A percentile compares a stretch with the other conserved stretches of the same genome.
Conservation (phyloP, 2,329 filamentous ascomycete genomes). For the Capronia epimyces region DNA sequence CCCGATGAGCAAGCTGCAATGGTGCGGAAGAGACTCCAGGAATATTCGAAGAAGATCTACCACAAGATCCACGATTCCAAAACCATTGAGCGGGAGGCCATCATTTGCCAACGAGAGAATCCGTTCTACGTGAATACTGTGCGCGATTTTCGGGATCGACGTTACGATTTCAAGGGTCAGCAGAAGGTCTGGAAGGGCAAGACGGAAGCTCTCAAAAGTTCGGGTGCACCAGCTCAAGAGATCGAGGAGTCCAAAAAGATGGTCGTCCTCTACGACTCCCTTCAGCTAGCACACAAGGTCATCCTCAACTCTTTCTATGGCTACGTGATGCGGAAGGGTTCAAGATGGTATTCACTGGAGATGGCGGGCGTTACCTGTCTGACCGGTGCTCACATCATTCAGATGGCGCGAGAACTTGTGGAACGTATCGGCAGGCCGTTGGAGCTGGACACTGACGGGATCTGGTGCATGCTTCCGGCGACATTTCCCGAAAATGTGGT, state of each 20-base stretch:
- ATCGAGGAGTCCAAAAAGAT: constrained; percentile 97
- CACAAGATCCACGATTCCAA: constrained; percentile 97
- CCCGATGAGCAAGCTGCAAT: constrained; percentile 75
- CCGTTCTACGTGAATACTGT: constrained; percentile 98
- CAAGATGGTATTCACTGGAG: constrained; percentile 97
- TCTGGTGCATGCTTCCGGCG: constrained; percentile 97
- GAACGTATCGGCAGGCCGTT: constrained; percentile 88
- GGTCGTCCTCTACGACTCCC: constrained; percentile 90
- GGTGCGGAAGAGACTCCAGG: constrained; percentile 78
- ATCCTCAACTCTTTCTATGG: constrained; percentile 99
- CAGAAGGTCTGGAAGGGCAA: constrained; percentile 99
- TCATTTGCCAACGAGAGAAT: constrained; percentile 97
- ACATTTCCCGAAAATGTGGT: constrained; percentile 95
- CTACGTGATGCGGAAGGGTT: constrained; percentile 98
- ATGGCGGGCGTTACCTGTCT: constrained; percentile 98
- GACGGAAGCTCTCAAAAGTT: constrained; percentile 75
- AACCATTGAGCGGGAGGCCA: constrained; percentile 88
- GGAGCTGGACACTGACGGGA: constrained; percentile 95
- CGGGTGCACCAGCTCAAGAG: constrained; percentile 68
- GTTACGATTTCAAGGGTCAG: constrained; percentile 97
- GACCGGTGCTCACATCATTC: constrained; percentile 93
- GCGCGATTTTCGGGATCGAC: constrained; percentile 88
- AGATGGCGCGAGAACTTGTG: constrained; percentile 87
- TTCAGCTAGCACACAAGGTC: constrained; percentile 96
- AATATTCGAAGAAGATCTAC: constrained; percentile 98